Evolutionary conservation across 164 flowering plant genomes (phyloP).

Genomic region (Aristolochia fimbriata): DNA sequence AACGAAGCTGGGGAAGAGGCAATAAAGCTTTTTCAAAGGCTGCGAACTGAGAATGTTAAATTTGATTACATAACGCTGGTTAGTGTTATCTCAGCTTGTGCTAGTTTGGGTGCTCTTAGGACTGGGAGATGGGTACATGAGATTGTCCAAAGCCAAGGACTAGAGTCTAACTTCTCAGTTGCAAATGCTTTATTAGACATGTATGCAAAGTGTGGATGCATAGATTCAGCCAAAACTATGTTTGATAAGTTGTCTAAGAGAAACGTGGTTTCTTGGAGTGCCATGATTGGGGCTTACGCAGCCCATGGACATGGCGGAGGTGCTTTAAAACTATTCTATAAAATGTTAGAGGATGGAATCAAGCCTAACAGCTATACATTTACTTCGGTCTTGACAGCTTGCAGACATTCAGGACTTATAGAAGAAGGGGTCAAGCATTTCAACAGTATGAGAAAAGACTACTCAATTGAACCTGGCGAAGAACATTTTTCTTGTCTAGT

Average conservation of each 20-base stretch:
- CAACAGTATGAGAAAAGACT: slow-evolving; percentile 22
- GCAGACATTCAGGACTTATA: slow-evolving; percentile 25
- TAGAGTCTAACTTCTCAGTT: slow-evolving; percentile 14
- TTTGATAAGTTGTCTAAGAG: slow-evolving; percentile 19
- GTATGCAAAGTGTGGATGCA: slow-evolving; percentile 51
- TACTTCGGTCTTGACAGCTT: slow-evolving; percentile 24
- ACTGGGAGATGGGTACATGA: slow-evolving; percentile 26
- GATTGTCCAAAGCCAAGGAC: slow-evolving; percentile 16
- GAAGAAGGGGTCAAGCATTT: slow-evolving; percentile 22
- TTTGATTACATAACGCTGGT: slow-evolving; percentile 24
- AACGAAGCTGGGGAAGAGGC: slow-evolving; percentile 15
- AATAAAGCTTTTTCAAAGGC: slow-evolving; percentile 23
- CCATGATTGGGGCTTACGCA: slow-evolving; percentile 24
- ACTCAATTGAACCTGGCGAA: slow-evolving; percentile 19
- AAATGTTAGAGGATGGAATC: slow-evolving; percentile 19
- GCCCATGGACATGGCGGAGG: slow-evolving; percentile 19
- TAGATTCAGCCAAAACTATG: slow-evolving; percentile 20
- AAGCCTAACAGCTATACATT: slow-evolving; percentile 26
- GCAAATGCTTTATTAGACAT: slow-evolving; percentile 47
- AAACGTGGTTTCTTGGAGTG: slow-evolving; percentile 25
- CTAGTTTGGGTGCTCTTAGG: slow-evolving; percentile 21
- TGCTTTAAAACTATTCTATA: slow-evolving; percentile 19
- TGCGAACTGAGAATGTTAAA: slow-evolving; percentile 19
- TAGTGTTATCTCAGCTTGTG: slow-evolving; percentile 32
- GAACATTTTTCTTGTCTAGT: slow-evolving; percentile 28